Conservation (phyloP, 805 yeast genomes). For the Cyberlindnera mrakii region DNA sequence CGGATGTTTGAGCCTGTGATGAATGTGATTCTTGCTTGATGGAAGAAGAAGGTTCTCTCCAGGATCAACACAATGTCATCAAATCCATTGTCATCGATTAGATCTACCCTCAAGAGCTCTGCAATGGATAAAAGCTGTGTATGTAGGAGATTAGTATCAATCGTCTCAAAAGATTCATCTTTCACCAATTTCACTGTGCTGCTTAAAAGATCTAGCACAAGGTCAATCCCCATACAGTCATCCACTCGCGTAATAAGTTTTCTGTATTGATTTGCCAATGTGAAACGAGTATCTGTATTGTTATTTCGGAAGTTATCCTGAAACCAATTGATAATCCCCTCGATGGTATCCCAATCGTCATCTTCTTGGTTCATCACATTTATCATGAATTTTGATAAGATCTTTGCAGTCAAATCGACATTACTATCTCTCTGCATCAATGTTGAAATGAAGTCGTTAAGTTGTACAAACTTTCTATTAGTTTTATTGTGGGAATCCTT, state of each 20-base stretch:
- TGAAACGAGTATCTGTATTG: conserved; percentile 55
- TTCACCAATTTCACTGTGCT: conserved; percentile 21
- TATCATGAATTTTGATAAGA: conserved; percentile 17
- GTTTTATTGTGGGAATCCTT: conserved; percentile 13
- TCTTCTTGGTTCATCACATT: conserved; percentile 12
- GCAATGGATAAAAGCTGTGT: conserved; percentile 30
- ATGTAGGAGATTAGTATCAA: conserved; percentile 29
- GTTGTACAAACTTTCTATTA: background rate
- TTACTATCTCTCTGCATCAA: background rate
- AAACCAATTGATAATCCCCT: conserved; percentile 43
- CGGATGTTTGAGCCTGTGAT: conserved; percentile 64
- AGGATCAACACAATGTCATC: conserved; percentile 27
- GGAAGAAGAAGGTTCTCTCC: conserved; percentile 45
- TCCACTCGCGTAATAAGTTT: conserved; percentile 34
- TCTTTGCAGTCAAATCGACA: conserved; percentile 18
- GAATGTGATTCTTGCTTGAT: conserved; percentile 45
- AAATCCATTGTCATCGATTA: conserved; percentile 8
- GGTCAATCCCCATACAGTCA: conserved; percentile 34
- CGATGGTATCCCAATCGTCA: conserved; percentile 28
- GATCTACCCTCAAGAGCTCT: conserved; percentile 21
- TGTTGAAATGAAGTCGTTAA: background rate
- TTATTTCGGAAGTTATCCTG: conserved; percentile 36
- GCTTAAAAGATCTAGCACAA: conserved; percentile 25
- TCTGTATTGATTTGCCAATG: conserved; percentile 61
- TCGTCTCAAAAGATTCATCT: conserved; percentile 25